Evolutionary conservation across 345 rosid genomes (phyloP), one percentile per base, ranked within the genome.

Genomic region (Aquilaria sinensis): DNA sequence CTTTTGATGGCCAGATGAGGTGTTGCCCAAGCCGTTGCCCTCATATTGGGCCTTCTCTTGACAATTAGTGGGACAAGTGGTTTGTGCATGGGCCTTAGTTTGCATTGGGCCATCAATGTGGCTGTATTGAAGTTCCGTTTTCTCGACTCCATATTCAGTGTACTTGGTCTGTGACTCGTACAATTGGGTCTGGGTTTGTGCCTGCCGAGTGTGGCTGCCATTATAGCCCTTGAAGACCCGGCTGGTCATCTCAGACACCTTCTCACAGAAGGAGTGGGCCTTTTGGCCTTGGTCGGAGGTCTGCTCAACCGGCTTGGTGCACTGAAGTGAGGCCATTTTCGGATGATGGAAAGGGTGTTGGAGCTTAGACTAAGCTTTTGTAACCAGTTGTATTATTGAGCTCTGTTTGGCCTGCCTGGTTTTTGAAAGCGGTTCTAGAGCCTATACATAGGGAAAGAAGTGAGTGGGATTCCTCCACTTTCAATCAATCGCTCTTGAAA

Each of bases 241-340:
- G 63, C 57, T 49, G 45, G 67, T 50, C 69, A 65, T 6, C 5
- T 58, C 67, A 0, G 74, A 53, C 33, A 62, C 34, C 51, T 59
- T 66, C 8, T 72, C 51, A 50, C 72, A 56, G 2, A 61, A 23
- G 3, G 62, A 64, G 33, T 45, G 68, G 23, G 11, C 37, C 16
- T 72, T 66, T 10, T 63, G 53, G 3, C 30, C 46, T 10, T 60
- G 61, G 64, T 31, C 52, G 69, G 59, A 57, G 51, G 52, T 34
- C 30, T 60, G 51, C 63, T 61, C 68, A 8, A 10, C 66, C 3
- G 75, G 72, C 31, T 61, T 61, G 66, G n/a, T 3, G 75, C 74
- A 65, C 46, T 71, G 78, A 11, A 29, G 46, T 6, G 75, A 74
- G 54, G 78, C 68, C 78, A 77, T 77, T 32, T 51, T 13, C 10